A percentile compares a stretch with the other conserved stretches of the same genome.
These are phyloP conservation scores for Euphorbia corollata DNA, from an alignment of 441 rosid species.

Conservation along the genomic window DNA sequence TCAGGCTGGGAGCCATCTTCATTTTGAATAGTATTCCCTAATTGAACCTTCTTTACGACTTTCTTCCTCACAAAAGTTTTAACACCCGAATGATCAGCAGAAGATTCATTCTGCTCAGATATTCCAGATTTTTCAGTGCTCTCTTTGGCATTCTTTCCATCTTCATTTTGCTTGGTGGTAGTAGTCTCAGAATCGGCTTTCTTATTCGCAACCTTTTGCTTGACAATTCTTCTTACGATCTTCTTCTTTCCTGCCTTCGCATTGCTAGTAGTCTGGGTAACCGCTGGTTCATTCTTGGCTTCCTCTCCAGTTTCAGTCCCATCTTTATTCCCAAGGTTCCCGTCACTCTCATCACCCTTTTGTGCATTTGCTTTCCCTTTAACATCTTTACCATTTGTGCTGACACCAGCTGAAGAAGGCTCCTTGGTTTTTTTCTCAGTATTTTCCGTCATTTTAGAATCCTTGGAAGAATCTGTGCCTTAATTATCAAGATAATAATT, in stretches of 20 bases:
- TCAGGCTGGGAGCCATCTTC: slow-evolving; percentile 33
- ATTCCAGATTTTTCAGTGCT: slow-evolving; percentile 34
- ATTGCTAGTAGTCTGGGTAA: slow-evolving; percentile 34
- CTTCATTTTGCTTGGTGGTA: slow-evolving; percentile 38
- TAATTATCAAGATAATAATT: slow-evolving; percentile 18
- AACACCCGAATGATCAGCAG: slow-evolving; percentile 32
- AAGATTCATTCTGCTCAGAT: slow-evolving; percentile 38
- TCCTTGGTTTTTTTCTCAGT: slow-evolving; percentile 31
- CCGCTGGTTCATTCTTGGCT: slow-evolving; percentile 35
- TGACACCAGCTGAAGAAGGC: slow-evolving; percentile 30
- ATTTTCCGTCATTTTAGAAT: slow-evolving; percentile 31
- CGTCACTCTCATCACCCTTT: slow-evolving; percentile 29
- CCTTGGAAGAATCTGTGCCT: slow-evolving; percentile 35
- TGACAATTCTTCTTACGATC: slow-evolving; percentile 72
- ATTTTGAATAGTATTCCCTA: slow-evolving; percentile 28
- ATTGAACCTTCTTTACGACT: slow-evolving; percentile 42
- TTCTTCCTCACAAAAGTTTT: slow-evolving; percentile 55
- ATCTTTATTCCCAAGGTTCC: slow-evolving; percentile 31
- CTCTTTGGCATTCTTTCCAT: slow-evolving; percentile 37
- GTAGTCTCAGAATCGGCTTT: slow-evolving; percentile 32
- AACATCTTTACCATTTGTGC: slow-evolving; percentile 34
- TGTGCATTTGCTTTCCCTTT: slow-evolving; percentile 34
- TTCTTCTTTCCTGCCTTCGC: slow-evolving; percentile 70
- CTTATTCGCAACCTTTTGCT: slow-evolving; percentile 48
- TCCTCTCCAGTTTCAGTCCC: slow-evolving; percentile 27